Conservation (phyloP, 495 filamentous ascomycete species). For the Penicillium antarcticum region DNA sequence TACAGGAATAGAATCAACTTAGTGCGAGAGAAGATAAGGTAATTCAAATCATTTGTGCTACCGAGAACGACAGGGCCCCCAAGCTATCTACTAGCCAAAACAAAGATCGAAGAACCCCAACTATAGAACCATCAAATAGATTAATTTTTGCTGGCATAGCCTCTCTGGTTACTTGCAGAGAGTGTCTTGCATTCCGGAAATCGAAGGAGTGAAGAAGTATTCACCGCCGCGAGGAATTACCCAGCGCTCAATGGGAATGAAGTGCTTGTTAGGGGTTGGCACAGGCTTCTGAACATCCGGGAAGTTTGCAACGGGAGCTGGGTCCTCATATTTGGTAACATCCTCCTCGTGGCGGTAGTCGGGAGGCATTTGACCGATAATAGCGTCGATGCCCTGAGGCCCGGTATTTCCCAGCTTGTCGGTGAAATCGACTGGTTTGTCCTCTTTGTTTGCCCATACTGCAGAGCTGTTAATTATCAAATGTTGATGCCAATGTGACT, state of each 20-base stretch:
- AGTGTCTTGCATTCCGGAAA: neutral
- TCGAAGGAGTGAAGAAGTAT: constrained; percentile 1
- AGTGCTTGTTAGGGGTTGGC: neutral
- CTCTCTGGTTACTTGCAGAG: neutral
- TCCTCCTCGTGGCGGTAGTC: neutral
- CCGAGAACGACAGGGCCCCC: no score
- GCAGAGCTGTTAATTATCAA: neutral
- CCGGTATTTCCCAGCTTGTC: neutral
- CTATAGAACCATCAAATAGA: neutral
- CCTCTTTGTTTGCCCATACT: neutral
- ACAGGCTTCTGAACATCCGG: constrained; percentile 1
- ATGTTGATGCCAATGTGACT: neutral
- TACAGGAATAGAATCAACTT: no score
- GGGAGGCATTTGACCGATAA: constrained; percentile 1
- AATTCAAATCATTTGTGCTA: no score
- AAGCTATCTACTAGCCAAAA: no score
- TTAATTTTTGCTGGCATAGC: no score
- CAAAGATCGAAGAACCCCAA: neutral
- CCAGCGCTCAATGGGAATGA: neutral
- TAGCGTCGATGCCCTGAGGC: neutral
- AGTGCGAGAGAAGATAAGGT: no score
- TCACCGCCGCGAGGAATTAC: neutral
- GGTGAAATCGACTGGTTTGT: neutral
- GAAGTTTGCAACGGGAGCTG: neutral
- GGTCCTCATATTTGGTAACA: neutral